Percentiles rank a stretch among this genome's conserved stretches.
phyloP scores from a whole-genome alignment of 1,139 yeast species.

The Debaryomyces nepalensis region DNA sequence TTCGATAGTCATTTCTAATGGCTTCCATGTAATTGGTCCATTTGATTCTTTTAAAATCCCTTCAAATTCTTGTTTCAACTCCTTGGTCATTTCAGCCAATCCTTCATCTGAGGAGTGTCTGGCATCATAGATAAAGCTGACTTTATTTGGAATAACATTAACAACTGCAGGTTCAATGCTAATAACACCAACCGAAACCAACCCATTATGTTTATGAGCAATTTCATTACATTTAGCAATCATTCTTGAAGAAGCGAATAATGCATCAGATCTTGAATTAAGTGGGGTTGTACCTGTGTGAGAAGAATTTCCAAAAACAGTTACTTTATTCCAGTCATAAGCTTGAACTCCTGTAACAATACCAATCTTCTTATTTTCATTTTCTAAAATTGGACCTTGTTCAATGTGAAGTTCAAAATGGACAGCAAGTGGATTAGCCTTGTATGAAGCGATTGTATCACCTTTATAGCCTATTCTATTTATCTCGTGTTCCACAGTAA shows the following conservation, averaged over 20 bases:
- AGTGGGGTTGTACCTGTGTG: slow-evolving; percentile 83
- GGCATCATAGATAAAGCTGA: slow-evolving; percentile 59
- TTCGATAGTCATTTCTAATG: slow-evolving; percentile 41
- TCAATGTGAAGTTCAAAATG: slow-evolving; percentile 79
- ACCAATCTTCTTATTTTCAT: slow-evolving; percentile 59
- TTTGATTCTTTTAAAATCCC: neutral
- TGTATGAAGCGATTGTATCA: slow-evolving; percentile 48
- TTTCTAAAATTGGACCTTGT: slow-evolving; percentile 74
- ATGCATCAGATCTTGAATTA: slow-evolving; percentile 62
- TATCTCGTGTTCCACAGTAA: slow-evolving; percentile 58
- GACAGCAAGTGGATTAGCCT: slow-evolving; percentile 60
- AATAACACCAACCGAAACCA: slow-evolving; percentile 65
- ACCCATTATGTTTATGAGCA: slow-evolving; percentile 55
- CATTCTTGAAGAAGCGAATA: slow-evolving; percentile 60
- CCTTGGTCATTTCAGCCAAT: slow-evolving; percentile 43
- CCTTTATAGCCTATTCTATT: slow-evolving; percentile 68
- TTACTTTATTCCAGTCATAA: slow-evolving; percentile 61
- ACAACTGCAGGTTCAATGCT: slow-evolving; percentile 61
- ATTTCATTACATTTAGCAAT: slow-evolving; percentile 59
- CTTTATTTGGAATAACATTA: slow-evolving; percentile 69
- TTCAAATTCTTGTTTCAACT: slow-evolving; percentile 40
- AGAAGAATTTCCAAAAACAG: slow-evolving; percentile 61
- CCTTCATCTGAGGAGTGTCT: slow-evolving; percentile 58
- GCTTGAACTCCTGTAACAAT: slow-evolving; percentile 72
- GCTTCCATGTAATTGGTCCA: neutral